Evolutionary conservation across 441 rosid genomes (phyloP), one percentile per base, ranked within the genome.

Genomic region (Theobroma grandiflorum): DNA sequence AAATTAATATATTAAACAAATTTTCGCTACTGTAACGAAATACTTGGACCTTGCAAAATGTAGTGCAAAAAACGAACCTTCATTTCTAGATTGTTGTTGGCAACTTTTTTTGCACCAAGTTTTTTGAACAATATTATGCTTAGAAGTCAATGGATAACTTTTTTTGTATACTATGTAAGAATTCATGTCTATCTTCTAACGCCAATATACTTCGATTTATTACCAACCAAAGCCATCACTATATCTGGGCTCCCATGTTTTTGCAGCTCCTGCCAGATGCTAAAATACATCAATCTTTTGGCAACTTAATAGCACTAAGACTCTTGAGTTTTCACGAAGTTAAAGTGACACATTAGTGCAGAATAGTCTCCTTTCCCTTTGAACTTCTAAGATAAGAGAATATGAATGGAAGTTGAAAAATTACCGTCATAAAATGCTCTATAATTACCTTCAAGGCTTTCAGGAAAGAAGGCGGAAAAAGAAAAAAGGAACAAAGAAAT

Each of bases 171-270:
- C 31, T 26, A 26, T 26, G 0, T 26, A 26, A 26, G 31, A 26
- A 26, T 26, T n/a, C n/a, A n/a, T n/a, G n/a, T n/a, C n/a, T n/a
- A n/a, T n/a, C n/a, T n/a, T 26, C 31, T 26, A 26, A 26, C 31
- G 31, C 1, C 31, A 26, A 26, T 26, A 26, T 26, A 26, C 31
- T 26, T 26, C 31, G 31, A 0, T 26, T 26, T 26, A 26, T 26
- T 96, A 80, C 98, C 99, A 76, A 96, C 99, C 85, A 96, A 88
- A 81, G 98, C 97, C 98, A 95, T 87, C 65, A 96, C 97, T 84
- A 96, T 96, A 79, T 93, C 94, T 77, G 98, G 94, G 89, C 94
- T 92, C 79, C 99, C 99, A 80, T 96, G 99, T 84, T 96, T 96
- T 82, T 96, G 98, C 79, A 96, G 89, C 83, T 96, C 98, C 99